Conservation (phyloP, 1,284 basidiomycete species). For the Meripilus lineatus region DNA sequence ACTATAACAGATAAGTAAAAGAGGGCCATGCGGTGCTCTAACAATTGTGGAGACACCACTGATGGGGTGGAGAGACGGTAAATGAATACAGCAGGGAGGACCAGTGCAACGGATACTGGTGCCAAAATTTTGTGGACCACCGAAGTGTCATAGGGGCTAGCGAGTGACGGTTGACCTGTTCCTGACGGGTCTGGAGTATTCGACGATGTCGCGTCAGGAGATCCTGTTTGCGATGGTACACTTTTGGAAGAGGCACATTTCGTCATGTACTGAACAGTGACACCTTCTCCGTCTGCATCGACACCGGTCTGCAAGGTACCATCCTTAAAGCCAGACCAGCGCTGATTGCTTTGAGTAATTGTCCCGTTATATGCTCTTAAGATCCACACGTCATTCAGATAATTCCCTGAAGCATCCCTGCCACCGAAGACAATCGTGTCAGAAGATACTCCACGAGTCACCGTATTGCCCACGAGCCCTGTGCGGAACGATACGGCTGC, state of each 20-base stretch:
- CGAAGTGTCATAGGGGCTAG: conserved; percentile 43
- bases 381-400: conserved; percentile 72
- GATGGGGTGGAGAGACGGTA: conserved; percentile 47
- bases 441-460: conserved; percentile 38
- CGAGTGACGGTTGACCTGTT: conserved; percentile 4
- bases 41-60: conserved; percentile 19
- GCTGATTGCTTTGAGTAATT: conserved; percentile 45
- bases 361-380: conserved; percentile 62
- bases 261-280: conserved; percentile 53
- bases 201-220: conserved; percentile 9
- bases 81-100: conserved; percentile 50
- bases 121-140: conserved; percentile 59
- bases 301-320: conserved; percentile 57
- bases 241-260: conserved; percentile 46
- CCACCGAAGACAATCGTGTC: conserved; percentile 81
- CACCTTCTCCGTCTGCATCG: conserved; percentile 61
- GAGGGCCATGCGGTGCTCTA: conserved; percentile 21
- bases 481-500: conserved; percentile 50
- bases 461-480: conserved; percentile 51
- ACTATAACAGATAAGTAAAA: conserved; percentile 35
- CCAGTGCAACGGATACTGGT: conserved; percentile 56
- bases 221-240: conserved; percentile 10
- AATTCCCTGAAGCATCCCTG: conserved; percentile 56
- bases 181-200: conserved; percentile 10
- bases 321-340: conserved; percentile 60